A percentile compares a stretch with the other conserved stretches of the same genome.
Evolutionary conservation across 2,329 filamentous ascomycete genomes (phyloP).

Genomic region (Diaporthe ilicicola): DNA sequence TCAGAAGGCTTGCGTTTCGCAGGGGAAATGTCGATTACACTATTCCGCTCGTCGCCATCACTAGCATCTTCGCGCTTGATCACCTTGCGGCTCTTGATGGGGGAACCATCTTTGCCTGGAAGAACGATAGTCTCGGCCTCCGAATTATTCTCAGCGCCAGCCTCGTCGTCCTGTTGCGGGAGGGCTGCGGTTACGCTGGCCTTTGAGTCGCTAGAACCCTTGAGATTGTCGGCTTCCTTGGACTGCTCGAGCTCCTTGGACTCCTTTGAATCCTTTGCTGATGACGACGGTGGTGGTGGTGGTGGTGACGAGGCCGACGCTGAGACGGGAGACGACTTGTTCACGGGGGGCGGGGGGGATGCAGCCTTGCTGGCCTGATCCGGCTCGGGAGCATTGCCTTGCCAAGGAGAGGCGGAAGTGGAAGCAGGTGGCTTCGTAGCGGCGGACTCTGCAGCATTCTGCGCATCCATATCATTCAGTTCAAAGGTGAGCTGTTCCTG

Average conservation of each 20-base stretch:
- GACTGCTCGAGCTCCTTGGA: conserved; percentile 22
- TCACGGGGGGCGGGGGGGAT: conserved; percentile 35
- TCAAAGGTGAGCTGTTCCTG: conserved; percentile 56
- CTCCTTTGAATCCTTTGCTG: not conserved
- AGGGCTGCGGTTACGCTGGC: conserved; percentile 40
- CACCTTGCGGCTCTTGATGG: conserved; percentile 69
- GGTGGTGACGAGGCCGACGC: conserved; percentile 35
- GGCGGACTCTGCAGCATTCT: conserved; percentile 71
- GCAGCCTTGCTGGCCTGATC: conserved; percentile 44
- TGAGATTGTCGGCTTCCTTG: not conserved
- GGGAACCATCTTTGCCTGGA: conserved; percentile 71
- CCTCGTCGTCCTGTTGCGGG: conserved; percentile 49
- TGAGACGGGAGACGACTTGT: conserved; percentile 37
- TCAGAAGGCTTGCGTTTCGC: conserved; percentile 46
- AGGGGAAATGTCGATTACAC: conserved; percentile 43
- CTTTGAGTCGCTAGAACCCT: conserved; percentile 41
- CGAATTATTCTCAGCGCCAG: conserved; percentile 66
- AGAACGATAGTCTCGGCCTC: conserved; percentile 78
- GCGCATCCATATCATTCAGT: conserved; percentile 75
- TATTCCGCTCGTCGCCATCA: conserved; percentile 56
- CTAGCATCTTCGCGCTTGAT: conserved; percentile 72
- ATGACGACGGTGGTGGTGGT: not conserved
- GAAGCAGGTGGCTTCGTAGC: conserved; percentile 64
- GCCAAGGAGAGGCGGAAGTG: conserved; percentile 22
- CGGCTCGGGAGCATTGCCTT: conserved; percentile 38